These are phyloP conservation scores for Urtica urens DNA, from an alignment of 306 rosid species.

Conservation along the genomic window DNA sequence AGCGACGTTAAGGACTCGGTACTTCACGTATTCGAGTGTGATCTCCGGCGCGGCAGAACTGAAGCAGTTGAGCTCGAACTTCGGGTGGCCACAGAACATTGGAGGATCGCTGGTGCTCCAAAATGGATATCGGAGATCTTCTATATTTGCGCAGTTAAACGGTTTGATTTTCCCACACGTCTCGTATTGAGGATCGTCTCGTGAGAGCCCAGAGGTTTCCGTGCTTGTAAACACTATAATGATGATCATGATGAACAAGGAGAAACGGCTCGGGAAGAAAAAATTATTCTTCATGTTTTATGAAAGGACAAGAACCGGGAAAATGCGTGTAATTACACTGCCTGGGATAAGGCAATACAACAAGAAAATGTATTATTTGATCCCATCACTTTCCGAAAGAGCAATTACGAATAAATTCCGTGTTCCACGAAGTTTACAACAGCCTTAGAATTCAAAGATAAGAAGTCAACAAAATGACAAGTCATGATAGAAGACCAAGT, in stretches of 20 bases:
- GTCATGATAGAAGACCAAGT: too few relatives aligned
- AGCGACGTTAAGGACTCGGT: background rate
- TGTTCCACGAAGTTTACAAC: too few relatives aligned
- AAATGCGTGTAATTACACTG: too few relatives aligned
- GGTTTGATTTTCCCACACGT: background rate
- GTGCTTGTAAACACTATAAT: background rate
- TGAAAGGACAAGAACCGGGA: too few relatives aligned
- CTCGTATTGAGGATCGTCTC: background rate
- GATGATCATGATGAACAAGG: background rate
- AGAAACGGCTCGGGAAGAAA: too few relatives aligned
- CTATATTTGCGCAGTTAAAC: conserved; percentile 9
- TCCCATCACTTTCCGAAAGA: too few relatives aligned
- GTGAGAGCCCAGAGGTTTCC: background rate
- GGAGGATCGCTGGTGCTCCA: conserved; percentile 1
- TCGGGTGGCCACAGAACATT: conserved; percentile 6
- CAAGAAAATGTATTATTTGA: too few relatives aligned
- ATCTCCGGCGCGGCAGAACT: background rate
- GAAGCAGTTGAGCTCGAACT: conserved; percentile 9
- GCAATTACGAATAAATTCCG: too few relatives aligned
- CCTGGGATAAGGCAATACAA: too few relatives aligned
- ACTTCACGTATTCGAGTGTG: background rate
- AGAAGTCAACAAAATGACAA: too few relatives aligned
- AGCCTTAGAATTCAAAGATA: too few relatives aligned
- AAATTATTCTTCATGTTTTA: too few relatives aligned
- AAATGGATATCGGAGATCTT: conserved; percentile 1